Evolutionary conservation across 2,329 filamentous ascomycete genomes (phyloP).

Genomic region (Fonsecaea erecta): DNA sequence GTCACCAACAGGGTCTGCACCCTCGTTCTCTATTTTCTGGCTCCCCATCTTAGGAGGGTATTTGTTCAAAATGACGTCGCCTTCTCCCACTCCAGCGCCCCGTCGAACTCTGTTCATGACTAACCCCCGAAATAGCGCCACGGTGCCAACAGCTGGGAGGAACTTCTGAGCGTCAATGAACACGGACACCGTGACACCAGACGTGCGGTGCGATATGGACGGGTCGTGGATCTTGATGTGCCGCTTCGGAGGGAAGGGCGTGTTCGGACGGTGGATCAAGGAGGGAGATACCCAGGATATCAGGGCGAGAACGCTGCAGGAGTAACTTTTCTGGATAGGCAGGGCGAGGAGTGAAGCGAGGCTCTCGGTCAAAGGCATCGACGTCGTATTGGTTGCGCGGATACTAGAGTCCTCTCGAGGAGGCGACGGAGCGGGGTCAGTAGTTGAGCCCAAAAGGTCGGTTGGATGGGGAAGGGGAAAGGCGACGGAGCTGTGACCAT

Average conservation of each 20-base stretch:
- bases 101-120: constrained; percentile 37
- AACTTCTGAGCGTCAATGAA: constrained; percentile 41
- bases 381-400: neutral
- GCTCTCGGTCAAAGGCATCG: constrained; percentile 23
- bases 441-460: neutral
- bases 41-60: constrained; percentile 32
- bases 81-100: constrained; percentile 14
- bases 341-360: constrained; percentile 34
- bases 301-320: constrained; percentile 38
- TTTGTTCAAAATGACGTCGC: constrained; percentile 41
- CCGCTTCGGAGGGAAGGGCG: constrained; percentile 40
- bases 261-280: constrained; percentile 35
- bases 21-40: neutral
- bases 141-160: constrained; percentile 38
- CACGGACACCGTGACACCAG: constrained; percentile 39
- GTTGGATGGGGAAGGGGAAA: neutral
- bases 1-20: too few species aligned
- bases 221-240: constrained; percentile 41
- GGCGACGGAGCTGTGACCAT: neutral
- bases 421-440: neutral
- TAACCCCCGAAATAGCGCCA: constrained; percentile 39
- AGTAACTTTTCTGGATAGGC: constrained; percentile 33
- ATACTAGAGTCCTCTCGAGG: neutral
- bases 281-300: constrained; percentile 39
- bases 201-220: constrained; percentile 29